A percentile compares a stretch with the other conserved stretches of the same genome.
Conservation (phyloP, 495 filamentous ascomycete species). For the Cercophora scortea region DNA sequence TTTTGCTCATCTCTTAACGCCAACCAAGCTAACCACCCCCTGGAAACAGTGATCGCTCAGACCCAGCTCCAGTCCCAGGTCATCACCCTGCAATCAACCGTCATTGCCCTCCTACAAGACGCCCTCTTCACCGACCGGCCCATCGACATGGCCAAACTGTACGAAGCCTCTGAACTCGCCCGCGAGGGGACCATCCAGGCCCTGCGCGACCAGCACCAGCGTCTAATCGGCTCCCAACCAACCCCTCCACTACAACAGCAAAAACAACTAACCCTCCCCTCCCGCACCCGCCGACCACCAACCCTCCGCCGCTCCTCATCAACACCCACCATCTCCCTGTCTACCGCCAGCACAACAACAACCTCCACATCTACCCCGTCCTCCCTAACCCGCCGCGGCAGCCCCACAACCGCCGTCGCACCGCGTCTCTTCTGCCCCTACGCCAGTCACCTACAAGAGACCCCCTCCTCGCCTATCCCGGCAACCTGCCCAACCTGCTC, state of each 20-base stretch:
- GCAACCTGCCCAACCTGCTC: constrained; percentile 16
- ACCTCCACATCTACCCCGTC: not conserved
- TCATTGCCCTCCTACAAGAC: constrained; percentile 26
- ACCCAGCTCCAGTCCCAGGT: constrained; percentile 28
- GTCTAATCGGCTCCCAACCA: constrained; percentile 17
- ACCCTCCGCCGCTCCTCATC: not conserved
- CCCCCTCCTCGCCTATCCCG: not conserved
- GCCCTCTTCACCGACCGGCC: constrained; percentile 18
- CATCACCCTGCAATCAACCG: constrained; percentile 25
- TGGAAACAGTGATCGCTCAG: constrained; percentile 25
- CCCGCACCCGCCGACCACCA: constrained; percentile 17
- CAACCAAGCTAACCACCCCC: not conserved
- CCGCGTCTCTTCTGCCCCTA: constrained; percentile 20
- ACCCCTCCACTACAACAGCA: constrained; percentile 14
- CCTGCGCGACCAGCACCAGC: constrained; percentile 28
- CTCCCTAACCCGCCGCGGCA: not conserved
- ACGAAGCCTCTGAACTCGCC: constrained; percentile 29
- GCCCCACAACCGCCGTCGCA: not conserved
- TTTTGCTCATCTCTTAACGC: too few relatives aligned
- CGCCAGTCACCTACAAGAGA: constrained; percentile 18
- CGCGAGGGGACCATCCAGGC: constrained; percentile 25
- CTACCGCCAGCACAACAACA: not conserved
- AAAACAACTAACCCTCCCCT: constrained; percentile 7
- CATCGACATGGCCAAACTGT: constrained; percentile 19
- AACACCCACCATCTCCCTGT: not conserved